Evolutionary conservation across 176 grass and related monocot genomes (phyloP), one percentile per base, ranked within the genome.

Genomic region (Zea luxurians): DNA sequence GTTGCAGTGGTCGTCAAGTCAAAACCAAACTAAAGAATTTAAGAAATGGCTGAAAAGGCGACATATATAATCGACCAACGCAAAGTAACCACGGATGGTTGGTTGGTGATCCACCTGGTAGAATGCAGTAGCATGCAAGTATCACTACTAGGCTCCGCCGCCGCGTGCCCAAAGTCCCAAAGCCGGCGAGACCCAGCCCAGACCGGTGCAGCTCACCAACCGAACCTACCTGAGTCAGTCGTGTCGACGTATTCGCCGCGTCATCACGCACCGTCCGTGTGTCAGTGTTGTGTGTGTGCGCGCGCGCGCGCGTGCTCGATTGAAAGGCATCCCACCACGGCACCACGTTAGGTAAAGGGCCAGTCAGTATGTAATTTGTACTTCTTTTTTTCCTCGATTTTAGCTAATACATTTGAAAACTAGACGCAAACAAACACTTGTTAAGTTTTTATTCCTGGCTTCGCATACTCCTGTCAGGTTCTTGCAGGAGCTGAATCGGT

Each of bases 91-190:
- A 38, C 49, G 2, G n/a, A 53, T 5, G 38, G 38, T 5, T 36
- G 70, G 41, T 76, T 80, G 79, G 53, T 68, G 44, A 65, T 82
- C 74, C 34, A 37, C 21, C 74, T 12, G 64, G 62, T 79, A 79
- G 70, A 81, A 71, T 77, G 87, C 35, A 85, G 87, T 89, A 59
- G 87, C 82, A 89, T 81, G 77, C 77, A 89, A 89, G 87, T 77
- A 85, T 77, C 20, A 46, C 57, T 76, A 6, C 41, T 52, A 7
- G 53, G 53, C 53, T 6, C 16, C 53, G 53, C 16, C 49, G 49
- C 48, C 4, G 40, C 44, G 20, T 42, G 64, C 50, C 59, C 74
- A 79, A 66, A 7, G 53, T 18, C 53, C 15, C 53, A 4, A 57
- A 57, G 53, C 53, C 2, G 54, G 54, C n/a, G 54, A 58, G 54